Percentiles rank a stretch among this genome's conserved stretches.
Evolutionary conservation across 108 stramenopile species (phyloP).

Genomic region (Pseudonitzschia pungens): DNA sequence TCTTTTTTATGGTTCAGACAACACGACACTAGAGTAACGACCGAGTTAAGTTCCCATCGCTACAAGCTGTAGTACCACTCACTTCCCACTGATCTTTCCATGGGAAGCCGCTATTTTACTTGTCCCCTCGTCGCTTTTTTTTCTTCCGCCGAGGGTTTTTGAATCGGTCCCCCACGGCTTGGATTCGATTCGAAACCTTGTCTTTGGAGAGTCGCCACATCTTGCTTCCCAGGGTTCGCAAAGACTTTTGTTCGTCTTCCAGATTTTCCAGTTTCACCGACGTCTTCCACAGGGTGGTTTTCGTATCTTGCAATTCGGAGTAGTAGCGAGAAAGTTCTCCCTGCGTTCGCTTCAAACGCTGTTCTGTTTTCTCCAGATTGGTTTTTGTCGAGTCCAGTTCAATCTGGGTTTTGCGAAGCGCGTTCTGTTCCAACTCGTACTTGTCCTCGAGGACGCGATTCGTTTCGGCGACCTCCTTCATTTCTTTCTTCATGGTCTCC

Average conservation of each 20-base stretch:
- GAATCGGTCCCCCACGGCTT: conserved; percentile 1
- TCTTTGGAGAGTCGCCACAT: conserved; percentile 5
- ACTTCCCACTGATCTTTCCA: no score
- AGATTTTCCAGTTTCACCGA: background rate
- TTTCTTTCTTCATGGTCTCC: background rate
- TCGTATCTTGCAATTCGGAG: background rate
- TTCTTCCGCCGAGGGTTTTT: background rate
- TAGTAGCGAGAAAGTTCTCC: background rate
- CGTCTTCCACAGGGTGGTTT: background rate
- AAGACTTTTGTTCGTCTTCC: background rate
- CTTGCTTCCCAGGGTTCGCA: background rate
- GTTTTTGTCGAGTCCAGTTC: background rate
- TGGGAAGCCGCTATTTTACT: no score
- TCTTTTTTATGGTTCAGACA: background rate
- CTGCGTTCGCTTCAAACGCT: background rate
- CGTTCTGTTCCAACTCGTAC: conserved; percentile 2
- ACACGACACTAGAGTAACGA: background rate
- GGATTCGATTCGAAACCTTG: background rate
- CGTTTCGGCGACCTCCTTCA: background rate
- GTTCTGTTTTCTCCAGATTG: background rate
- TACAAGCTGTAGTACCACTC: background rate
- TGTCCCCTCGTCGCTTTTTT: background rate
- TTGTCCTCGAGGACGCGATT: conserved; percentile 5
- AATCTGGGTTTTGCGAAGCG: background rate
- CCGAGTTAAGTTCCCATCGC: background rate